Evolutionary conservation across 2,329 filamentous ascomycete genomes (phyloP).

Genomic region (Sporothrix pallida): DNA sequence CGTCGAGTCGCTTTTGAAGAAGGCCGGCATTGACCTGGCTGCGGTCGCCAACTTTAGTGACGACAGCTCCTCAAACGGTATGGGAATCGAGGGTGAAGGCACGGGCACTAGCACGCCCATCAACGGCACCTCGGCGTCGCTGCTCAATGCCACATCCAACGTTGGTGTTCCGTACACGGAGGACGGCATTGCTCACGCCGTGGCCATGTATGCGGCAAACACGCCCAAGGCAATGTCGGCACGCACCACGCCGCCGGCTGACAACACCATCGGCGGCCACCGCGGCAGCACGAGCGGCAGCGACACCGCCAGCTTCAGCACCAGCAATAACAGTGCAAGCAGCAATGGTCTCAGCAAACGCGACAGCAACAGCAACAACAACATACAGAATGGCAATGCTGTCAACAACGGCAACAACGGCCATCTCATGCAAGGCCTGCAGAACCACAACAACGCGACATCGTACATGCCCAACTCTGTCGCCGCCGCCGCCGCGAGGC

Average conservation of each 20-base stretch:
- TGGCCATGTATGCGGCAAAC: conserved; percentile 34
- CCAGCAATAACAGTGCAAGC: conserved; percentile 3
- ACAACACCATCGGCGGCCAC: conserved; percentile 40
- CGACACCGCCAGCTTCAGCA: conserved; percentile 14
- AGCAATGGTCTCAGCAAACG: conserved; percentile 18
- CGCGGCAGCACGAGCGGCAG: conserved; percentile 29
- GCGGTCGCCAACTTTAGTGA: conserved; percentile 46
- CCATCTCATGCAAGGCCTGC: neutral
- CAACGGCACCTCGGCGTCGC: conserved; percentile 38
- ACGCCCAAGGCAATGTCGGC: conserved; percentile 41
- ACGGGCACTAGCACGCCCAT: conserved; percentile 34
- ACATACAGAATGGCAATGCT: conserved; percentile 17
- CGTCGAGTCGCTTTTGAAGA: conserved; percentile 87
- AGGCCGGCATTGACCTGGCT: conserved; percentile 77
- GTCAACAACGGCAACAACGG: conserved; percentile 10
- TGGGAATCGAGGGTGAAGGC: conserved; percentile 34
- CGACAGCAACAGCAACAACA: neutral
- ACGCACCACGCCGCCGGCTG: conserved; percentile 59
- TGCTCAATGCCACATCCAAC: conserved; percentile 39
- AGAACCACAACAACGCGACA: neutral
- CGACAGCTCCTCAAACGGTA: conserved; percentile 55
- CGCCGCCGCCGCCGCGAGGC: conserved; percentile 17
- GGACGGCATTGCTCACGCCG: conserved; percentile 37
- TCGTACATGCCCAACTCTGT: conserved; percentile 27
- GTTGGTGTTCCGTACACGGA: conserved; percentile 39